Base-by-base conservation (phyloP, 164 flowering plant genomes). In the Malania oleifera region DNA sequence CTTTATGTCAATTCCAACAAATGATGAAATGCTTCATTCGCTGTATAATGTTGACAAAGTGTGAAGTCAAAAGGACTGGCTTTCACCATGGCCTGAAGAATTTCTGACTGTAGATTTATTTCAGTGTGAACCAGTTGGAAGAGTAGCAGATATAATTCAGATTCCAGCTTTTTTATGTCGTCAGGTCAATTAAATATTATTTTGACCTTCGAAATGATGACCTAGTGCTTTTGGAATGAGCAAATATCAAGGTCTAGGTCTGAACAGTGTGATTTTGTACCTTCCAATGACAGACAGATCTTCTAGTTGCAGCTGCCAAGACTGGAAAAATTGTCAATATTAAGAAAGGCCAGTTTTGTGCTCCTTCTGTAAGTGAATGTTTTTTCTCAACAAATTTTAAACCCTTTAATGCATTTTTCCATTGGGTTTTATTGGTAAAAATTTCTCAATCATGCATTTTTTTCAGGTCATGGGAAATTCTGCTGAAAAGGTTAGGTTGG, bases 141-240 rank as follows among this genome's bases (percentile, higher is more conserved):
- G 62, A 71, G 89, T 93, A 69, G 99, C 97, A 22, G 97, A 93
- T 69, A 83, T 93, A 35, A 88, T 93, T 66, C 96, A 90, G 72
- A 88, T 93, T 71, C 99, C 99, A 52, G 99, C 99, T 39, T 93
- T 93, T 70, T 70, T 93, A n/a, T 93, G 97, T 52, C 92, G 97
- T 37, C 99, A 93, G 95, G 96, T 89, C 50, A 53, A 34, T 19
- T 49, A 35, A 14, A 20, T 14, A 9, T 19, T 18, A 27, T 45
- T 25, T 25, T 20, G 7, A 19, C 14, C 31, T 3, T n/a, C 4
- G 15, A 43, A n/a, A n/a, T n/a, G n/a, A 17, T 43, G 7, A 43
- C 46, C 5, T 43, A 1, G 5, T 43, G 5, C 46, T 43, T 13
- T 9, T 43, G 10, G 13, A 50, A 7, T 53, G 19, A 26, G 24